Evolutionary conservation across 345 rosid species (phyloP).

Genomic region (Carallia pectinifolia): DNA sequence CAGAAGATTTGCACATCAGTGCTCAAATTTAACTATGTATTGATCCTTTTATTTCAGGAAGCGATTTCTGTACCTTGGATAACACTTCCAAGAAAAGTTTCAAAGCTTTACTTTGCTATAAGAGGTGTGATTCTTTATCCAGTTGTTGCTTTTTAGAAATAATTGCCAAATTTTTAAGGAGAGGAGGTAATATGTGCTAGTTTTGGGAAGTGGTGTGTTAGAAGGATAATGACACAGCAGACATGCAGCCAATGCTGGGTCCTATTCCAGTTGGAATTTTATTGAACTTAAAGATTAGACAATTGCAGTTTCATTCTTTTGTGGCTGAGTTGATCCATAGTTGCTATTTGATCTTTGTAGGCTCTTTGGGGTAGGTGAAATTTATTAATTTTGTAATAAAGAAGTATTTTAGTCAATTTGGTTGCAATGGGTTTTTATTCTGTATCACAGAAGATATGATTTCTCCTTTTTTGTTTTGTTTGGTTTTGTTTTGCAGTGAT

Average conservation of each 20-base stretch:
- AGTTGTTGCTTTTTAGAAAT: not conserved
- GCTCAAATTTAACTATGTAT: not conserved
- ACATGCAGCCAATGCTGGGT: not conserved
- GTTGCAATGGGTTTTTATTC: not conserved
- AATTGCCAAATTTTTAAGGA: not conserved
- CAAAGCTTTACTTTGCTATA: constrained; percentile 83
- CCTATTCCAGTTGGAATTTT: not conserved
- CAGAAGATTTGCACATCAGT: too few relatives aligned
- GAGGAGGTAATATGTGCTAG: not conserved
- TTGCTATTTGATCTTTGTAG: not conserved
- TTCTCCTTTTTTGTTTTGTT: not conserved
- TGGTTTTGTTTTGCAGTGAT: constrained; percentile 47
- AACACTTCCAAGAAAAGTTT: constrained; percentile 59
- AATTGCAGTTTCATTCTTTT: not conserved
- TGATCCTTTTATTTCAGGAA: constrained; percentile 46
- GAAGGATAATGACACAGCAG: not conserved
- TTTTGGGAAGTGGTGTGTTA: not conserved
- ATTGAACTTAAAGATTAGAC: not conserved
- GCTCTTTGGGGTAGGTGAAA: not conserved
- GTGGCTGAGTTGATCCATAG: not conserved
- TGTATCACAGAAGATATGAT: constrained; percentile 3
- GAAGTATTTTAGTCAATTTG: not conserved
- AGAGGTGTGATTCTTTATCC: constrained; percentile 50
- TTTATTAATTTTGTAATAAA: too few relatives aligned
- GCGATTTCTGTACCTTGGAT: constrained; percentile 81